Base-by-base conservation (phyloP, 306 rosid genomes). In the Styphnolobium japonicum region DNA sequence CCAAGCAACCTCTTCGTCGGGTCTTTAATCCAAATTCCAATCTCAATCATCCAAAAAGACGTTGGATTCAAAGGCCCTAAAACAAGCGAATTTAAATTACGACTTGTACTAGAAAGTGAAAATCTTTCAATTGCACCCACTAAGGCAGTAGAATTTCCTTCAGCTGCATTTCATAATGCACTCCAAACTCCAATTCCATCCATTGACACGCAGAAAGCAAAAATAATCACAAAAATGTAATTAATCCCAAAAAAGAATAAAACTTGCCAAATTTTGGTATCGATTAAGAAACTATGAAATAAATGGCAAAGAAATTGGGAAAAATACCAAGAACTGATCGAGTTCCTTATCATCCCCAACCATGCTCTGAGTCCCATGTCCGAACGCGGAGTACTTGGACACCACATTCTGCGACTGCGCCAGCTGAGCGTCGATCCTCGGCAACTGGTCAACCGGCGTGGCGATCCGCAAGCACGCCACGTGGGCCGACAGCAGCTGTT, bases 401-500 rank as follows among this genome's bases (percentile, higher is more conserved):
- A 95, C 90, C 67, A 95, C 97, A 91, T 90, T 95, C 92, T 95
- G 93, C 1, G 99, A 93, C 90, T 91, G 92, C 1, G 93, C 91
- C 39, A 95, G 87, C 92, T 95, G 97, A 19, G 97, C 98, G 49
- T 95, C 98, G 75, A 95, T 95, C 83, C 97, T 93, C 1, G 99
- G 97, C 78, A 95, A 72, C 90, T 95, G 99, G 81, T 95, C 98
- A 10, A 95, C 99, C 49, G 98, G 99, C 19, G 99, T 95, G 31
- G 99, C 98, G 84, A 95, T 95, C 83, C 98, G 87, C 21, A 95
- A 86, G 78, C 99, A 95, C 16, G 97, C 90, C 71, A 95, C 99
- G 70, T 93, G 98, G 2, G 99, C 98, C 45, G 98, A 93, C 7
- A 95, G 89, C 49, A 95, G 88, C 77, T 92, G 97, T 46, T 95